These are phyloP conservation scores for Trametes cubensis DNA, from an alignment of 768 basidiomycete species.

Conservation along the genomic window DNA sequence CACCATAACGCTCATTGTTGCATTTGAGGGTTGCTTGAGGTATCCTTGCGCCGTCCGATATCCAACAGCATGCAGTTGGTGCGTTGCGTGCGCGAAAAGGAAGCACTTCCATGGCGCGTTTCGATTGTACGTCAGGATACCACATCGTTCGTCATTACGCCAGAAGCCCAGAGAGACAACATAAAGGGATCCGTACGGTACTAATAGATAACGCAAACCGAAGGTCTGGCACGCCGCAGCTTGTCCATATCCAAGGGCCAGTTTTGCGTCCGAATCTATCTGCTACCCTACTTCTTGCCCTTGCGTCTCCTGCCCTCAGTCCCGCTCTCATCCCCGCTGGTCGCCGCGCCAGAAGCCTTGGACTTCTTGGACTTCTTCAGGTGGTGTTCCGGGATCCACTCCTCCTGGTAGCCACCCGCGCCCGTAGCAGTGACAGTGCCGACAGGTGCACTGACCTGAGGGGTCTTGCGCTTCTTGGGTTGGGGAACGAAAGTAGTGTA, in stretches of 20 bases:
- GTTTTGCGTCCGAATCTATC: conserved; percentile 17
- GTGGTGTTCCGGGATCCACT: conserved; percentile 91
- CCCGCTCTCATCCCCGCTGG: conserved; percentile 49
- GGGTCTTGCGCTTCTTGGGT: conserved; percentile 58
- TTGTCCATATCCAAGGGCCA: conserved; percentile 4
- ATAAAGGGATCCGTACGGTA: background rate
- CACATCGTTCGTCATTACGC: background rate
- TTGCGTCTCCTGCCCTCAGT: conserved; percentile 53
- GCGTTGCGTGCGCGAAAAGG: no score
- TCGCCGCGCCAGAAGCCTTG: conserved; percentile 59
- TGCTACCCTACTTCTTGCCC: conserved; percentile 49
- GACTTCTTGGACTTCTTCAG: conserved; percentile 66
- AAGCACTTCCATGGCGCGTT: no score
- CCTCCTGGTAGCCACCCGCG: conserved; percentile 76
- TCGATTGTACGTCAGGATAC: background rate
- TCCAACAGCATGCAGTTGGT: background rate
- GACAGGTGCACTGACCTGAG: conserved; percentile 55
- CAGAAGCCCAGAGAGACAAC: background rate
- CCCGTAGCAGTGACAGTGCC: conserved; percentile 64
- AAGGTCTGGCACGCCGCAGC: conserved; percentile 4
- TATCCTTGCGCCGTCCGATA: no score
- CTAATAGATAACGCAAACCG: conserved; percentile 17
- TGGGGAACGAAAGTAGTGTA: conserved; percentile 69
- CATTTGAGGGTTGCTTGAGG: no score
- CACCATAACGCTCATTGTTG: background rate